These are phyloP conservation scores for Solidago caesia DNA, from an alignment of 129 eudicot genomes.

Conservation along the genomic window DNA sequence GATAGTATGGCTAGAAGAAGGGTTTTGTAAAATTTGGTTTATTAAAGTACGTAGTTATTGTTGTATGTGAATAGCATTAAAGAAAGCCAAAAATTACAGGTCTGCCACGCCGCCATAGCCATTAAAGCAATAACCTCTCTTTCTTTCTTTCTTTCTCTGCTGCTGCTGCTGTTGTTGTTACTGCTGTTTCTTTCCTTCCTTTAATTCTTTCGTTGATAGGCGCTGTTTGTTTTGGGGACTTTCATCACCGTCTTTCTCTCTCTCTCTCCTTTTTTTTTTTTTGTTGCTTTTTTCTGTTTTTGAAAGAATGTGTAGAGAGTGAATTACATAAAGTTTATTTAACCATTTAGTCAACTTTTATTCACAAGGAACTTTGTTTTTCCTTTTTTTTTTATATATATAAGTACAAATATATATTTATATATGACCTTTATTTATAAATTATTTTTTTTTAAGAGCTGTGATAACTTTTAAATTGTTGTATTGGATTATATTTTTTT, in stretches of 20 bases:
- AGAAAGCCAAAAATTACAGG: slow-evolving; percentile 31
- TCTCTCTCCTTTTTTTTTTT: not conserved
- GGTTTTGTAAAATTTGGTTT: not conserved
- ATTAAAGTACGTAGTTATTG: not conserved
- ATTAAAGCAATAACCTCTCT: slow-evolving; percentile 28
- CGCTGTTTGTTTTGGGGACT: slow-evolving; percentile 35
- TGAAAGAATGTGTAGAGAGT: not conserved
- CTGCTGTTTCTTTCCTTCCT: slow-evolving; percentile 23
- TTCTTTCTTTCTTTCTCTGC: slow-evolving; percentile 28
- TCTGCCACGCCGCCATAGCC: slow-evolving; percentile 47
- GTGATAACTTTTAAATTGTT: no score
- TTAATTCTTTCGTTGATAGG: slow-evolving; percentile 31
- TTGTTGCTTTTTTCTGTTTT: not conserved
- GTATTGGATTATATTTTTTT: no score
- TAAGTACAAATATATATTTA: no score
- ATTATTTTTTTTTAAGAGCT: no score
- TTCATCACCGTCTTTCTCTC: slow-evolving; percentile 9
- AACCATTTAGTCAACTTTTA: slow-evolving; percentile 22
- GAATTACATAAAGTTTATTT: slow-evolving; percentile 19
- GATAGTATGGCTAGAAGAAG: slow-evolving; percentile 10
- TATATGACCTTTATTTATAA: no score
- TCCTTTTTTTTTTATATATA: no score
- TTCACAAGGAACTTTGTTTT: not conserved
- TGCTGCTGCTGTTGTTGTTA: slow-evolving; percentile 22
- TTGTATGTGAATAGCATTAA: slow-evolving; percentile 34